A percentile compares a stretch with the other conserved stretches of the same genome.
Evolutionary conservation across 176 grass and related monocot genomes (phyloP).

Genomic region (Musa itinerans): DNA sequence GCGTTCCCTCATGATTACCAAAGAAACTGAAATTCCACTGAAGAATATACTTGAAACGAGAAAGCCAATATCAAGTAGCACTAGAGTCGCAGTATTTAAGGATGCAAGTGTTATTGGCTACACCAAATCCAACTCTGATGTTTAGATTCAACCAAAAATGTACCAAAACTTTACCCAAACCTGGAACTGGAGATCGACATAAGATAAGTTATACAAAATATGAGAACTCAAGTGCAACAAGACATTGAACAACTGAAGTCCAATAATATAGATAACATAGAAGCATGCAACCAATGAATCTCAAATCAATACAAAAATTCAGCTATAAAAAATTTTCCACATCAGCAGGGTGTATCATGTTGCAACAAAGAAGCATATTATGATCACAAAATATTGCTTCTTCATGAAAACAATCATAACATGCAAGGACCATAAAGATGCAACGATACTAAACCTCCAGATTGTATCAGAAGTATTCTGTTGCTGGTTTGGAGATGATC

Average conservation of each 20-base stretch:
- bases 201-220: not conserved
- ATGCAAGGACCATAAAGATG: not conserved
- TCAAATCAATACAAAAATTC: not conserved
- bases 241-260: not conserved
- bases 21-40: not conserved
- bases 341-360: not conserved
- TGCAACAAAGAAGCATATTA: not conserved
- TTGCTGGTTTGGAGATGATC: conserved; percentile 26
- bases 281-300: not conserved
- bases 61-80: not conserved
- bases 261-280: not conserved
- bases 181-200: not conserved
- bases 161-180: not conserved
- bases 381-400: not conserved
- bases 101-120: not conserved
- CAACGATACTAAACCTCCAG: conserved; percentile 59
- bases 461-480: conserved; percentile 58
- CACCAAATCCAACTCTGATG: not conserved
- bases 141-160: not conserved
- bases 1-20: not conserved
- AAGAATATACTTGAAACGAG: not conserved
- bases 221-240: not conserved
- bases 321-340: not conserved
- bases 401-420: not conserved
- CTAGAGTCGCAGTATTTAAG: not conserved